Base-by-base conservation (phyloP, 257 asterid species). In the Solanum pinnatisectum region DNA sequence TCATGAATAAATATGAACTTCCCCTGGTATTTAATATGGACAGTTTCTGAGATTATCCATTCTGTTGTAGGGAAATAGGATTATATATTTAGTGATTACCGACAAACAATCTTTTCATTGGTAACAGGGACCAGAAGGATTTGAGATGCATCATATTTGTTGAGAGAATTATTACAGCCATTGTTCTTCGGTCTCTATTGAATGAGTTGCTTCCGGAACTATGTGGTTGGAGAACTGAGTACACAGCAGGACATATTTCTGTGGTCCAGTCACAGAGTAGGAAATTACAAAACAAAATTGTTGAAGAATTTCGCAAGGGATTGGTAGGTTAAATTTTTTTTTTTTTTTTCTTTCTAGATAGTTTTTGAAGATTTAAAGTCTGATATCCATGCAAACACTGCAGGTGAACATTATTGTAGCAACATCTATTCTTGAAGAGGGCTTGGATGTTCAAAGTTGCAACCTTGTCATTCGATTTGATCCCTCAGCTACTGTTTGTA, bases 341-440 rank as follows among this genome's bases (percentile, higher is more conserved):
- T 6, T 22, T 5, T 79, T 68, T 10, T 79, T 36, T 56, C 65
- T 88, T 86, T 37, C 44, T 27, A 56, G 63, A 16, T 25, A 68
- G 73, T 49, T 85, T 88, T 74, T 60, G n/a, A 87, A 73, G n/a
- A 82, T 86, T 59, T 65, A 23, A 46, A 81, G 68, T 46, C 40
- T 46, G 15, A 8, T 81, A 44, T 46, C 68, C 42, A 46, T 81
- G 68, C 85, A 27, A 81, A 46, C 5, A 84, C 87, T 91, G 86
- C 93, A 96, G 99, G 96, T 96, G 52, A 94, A 96, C 89, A 93
- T 96, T 76, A 93, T 95, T 20, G 91, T 96, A 71, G 93, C 98
- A 5, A 95, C 98, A 65, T 95, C 98, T 30, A 92, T 96, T 95
- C 95, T 96, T 37, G 99, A 96, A 91, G 98, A 96, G 94, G 96